These are phyloP conservation scores for Gentiana macrophylla DNA, from an alignment of 257 asterid species.

Conservation along the genomic window DNA sequence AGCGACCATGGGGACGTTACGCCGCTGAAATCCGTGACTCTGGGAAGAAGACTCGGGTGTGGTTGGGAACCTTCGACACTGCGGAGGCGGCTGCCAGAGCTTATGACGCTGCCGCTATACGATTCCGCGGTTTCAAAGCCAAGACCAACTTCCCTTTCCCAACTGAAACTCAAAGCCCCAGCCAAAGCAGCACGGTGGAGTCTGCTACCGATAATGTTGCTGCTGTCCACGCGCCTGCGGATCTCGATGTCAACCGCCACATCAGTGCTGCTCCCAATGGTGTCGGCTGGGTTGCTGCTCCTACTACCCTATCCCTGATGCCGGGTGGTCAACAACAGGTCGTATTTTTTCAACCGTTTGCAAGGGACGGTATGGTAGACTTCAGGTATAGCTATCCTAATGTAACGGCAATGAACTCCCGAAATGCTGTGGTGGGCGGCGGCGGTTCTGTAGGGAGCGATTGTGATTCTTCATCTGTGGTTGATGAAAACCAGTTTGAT, in stretches of 20 bases:
- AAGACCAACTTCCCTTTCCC: constrained; percentile 66
- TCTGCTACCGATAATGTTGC: constrained; percentile 42
- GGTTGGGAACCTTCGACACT: constrained; percentile 90
- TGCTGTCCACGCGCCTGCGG: constrained; percentile 36
- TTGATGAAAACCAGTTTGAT: constrained; percentile 51
- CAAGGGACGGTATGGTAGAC: neutral
- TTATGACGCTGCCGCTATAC: constrained; percentile 68
- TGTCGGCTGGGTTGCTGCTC: constrained; percentile 16
- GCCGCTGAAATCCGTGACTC: constrained; percentile 98
- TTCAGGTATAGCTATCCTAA: neutral
- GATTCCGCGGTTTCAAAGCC: constrained; percentile 80
- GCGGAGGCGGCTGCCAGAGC: constrained; percentile 97
- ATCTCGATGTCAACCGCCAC: constrained; percentile 82
- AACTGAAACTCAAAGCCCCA: constrained; percentile 36
- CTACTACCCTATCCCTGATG: constrained; percentile 49
- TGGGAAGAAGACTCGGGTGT: constrained; percentile 74
- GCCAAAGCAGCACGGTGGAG: constrained; percentile 81
- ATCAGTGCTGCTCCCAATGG: constrained; percentile 23
- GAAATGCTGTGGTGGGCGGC: constrained; percentile 20
- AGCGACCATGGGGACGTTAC: constrained; percentile 99
- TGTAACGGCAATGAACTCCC: constrained; percentile 18
- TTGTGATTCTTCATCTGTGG: constrained; percentile 76
- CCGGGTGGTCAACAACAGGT: constrained; percentile 56
- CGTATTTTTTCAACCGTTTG: constrained; percentile 15
- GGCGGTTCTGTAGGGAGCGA: constrained; percentile 30